phyloP scores from a whole-genome alignment of 768 basidiomycete genomes.

The Leccinum truebloodii region DNA sequence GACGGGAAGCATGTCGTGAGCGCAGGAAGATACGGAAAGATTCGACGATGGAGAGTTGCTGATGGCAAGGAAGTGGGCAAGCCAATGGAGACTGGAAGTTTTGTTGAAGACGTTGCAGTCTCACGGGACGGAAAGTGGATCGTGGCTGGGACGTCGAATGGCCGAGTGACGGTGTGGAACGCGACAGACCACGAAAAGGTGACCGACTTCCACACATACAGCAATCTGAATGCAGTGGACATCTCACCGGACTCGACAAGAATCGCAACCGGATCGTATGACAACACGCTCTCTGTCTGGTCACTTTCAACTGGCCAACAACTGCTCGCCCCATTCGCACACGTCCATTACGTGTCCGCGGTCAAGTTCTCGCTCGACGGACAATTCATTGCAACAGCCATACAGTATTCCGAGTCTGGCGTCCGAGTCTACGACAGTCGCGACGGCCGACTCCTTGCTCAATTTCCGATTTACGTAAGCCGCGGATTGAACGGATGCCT shows the following conservation, averaged over 20 bases:
- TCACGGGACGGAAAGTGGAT: not conserved
- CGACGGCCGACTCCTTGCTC: no score
- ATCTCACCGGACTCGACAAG: not conserved
- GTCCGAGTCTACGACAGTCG: not conserved
- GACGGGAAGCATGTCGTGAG: no score
- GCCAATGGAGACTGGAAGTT: not conserved
- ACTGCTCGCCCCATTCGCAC: not conserved
- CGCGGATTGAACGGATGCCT: not conserved
- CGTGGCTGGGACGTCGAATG: not conserved
- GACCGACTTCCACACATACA: not conserved
- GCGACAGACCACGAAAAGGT: not conserved
- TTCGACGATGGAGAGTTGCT: not conserved
- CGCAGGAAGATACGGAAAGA: no score
- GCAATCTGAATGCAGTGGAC: not conserved
- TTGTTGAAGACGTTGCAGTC: not conserved
- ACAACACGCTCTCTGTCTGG: not conserved
- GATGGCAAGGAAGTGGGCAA: not conserved
- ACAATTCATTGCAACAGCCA: not conserved
- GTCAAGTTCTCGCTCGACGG: not conserved
- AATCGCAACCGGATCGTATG: not conserved
- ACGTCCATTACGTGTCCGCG: no score
- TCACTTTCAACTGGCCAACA: not conserved
- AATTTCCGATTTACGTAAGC: no score
- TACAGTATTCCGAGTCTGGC: no score
- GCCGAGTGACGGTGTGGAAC: not conserved